phyloP scores from a whole-genome alignment of 2,329 filamentous ascomycete species.

The Orbilia oligospora region DNA sequence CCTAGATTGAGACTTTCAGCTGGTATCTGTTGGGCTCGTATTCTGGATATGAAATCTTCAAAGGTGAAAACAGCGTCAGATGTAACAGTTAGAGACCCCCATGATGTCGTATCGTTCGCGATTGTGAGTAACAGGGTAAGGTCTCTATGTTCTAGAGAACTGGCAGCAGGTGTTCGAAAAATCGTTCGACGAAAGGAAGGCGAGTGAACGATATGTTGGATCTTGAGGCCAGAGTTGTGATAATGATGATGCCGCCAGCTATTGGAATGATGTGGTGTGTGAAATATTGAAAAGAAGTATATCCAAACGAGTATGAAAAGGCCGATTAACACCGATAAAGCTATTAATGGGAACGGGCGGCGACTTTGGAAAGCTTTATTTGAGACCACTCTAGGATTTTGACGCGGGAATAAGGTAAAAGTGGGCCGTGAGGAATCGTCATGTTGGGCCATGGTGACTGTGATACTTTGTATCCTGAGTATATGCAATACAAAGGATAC shows the following conservation, averaged over 20 bases:
- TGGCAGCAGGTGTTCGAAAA: slow-evolving; percentile 10
- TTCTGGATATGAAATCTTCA: slow-evolving; percentile 30
- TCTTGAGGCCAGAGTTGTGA: background rate
- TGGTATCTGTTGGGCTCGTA: slow-evolving; percentile 17
- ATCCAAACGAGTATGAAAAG: slow-evolving; percentile 3
- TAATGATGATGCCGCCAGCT: background rate
- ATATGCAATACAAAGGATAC: background rate
- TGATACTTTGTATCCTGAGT: background rate
- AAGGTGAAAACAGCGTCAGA: slow-evolving; percentile 1
- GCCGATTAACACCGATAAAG: background rate
- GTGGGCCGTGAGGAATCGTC: background rate
- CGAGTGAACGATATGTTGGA: slow-evolving; percentile 21
- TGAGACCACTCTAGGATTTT: background rate
- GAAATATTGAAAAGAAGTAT: background rate
- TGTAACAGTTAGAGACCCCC: slow-evolving; percentile 22
- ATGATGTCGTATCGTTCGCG: slow-evolving; percentile 43
- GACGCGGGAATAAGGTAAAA: slow-evolving; percentile 1
- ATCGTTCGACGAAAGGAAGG: slow-evolving; percentile 23
- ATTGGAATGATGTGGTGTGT: background rate
- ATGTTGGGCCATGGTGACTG: background rate
- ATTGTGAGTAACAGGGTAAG: slow-evolving; percentile 32
- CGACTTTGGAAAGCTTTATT: background rate
- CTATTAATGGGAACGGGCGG: background rate
- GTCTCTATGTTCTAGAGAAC: background rate
- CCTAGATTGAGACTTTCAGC: slow-evolving; percentile 27